A percentile compares a stretch with the other conserved stretches of the same genome.
Evolutionary conservation across 345 rosid genomes (phyloP).

Genomic region (Camelina laxa): DNA sequence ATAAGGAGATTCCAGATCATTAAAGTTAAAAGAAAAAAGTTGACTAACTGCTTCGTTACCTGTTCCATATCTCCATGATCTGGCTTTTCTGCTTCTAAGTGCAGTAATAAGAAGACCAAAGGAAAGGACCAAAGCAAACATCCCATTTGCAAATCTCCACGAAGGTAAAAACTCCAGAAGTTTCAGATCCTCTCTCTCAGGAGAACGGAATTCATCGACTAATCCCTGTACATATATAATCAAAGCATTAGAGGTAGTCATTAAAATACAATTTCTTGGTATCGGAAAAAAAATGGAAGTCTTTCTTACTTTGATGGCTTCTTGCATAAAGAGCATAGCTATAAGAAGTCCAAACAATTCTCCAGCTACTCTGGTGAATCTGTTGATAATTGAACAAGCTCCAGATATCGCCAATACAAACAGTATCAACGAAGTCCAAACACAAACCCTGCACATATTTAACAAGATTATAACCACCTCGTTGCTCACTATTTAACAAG

Average conservation of each 20-base stretch:
- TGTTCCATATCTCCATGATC: slow-evolving; percentile 93
- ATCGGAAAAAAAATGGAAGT: not conserved
- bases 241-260: slow-evolving; percentile 24
- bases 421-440: slow-evolving; percentile 87
- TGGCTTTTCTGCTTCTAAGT: slow-evolving; percentile 80
- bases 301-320: slow-evolving; percentile 76
- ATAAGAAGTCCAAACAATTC: slow-evolving; percentile 95
- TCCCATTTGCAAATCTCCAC: slow-evolving; percentile 96
- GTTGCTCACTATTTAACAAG: not conserved
- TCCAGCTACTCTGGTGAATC: slow-evolving; percentile 94
- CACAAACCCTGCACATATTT: slow-evolving; percentile 74
- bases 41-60: slow-evolving; percentile 51
- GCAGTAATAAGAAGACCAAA: slow-evolving; percentile 89
- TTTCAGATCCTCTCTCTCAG: slow-evolving; percentile 60
- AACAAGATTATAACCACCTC: not conserved
- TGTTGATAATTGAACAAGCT: slow-evolving; percentile 94
- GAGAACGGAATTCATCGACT: slow-evolving; percentile 85
- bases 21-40: not conserved
- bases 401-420: slow-evolving; percentile 80
- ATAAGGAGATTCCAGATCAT: slow-evolving; percentile 46
- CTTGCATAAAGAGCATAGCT: slow-evolving; percentile 97
- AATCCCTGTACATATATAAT: slow-evolving; percentile 61
- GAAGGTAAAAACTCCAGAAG: slow-evolving; percentile 62
- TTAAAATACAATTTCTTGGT: not conserved
- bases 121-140: slow-evolving; percentile 90